A percentile compares a stretch with the other conserved stretches of the same genome.
phyloP scores from a whole-genome alignment of 768 basidiomycete species.

The Boletus speciosus region DNA sequence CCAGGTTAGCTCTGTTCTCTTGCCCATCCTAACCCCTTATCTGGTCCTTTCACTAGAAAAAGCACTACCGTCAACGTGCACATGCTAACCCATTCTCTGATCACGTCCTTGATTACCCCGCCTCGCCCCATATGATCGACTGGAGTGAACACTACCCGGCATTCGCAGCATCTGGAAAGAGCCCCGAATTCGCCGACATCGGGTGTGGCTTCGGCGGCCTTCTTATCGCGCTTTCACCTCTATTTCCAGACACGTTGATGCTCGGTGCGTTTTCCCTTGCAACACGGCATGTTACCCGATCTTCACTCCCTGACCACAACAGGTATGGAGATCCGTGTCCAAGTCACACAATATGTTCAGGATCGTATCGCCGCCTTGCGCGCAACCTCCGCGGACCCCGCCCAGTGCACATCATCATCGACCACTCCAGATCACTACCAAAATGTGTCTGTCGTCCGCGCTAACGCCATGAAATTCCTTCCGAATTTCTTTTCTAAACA shows the following conservation, averaged over 20 bases:
- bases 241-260: constrained; percentile 90
- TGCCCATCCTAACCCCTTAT: background rate
- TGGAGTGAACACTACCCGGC: constrained; percentile 84
- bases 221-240: constrained; percentile 80
- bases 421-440: constrained; percentile 53
- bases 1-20: constrained; percentile 37
- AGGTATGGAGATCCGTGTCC: constrained; percentile 97
- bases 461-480: constrained; percentile 98
- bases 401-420: constrained; percentile 20
- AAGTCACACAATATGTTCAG: constrained; percentile 93
- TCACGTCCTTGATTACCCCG: constrained; percentile 84
- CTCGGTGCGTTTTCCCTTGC: constrained; percentile 60
- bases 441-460: constrained; percentile 91
- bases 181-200: constrained; percentile 93
- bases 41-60: constrained; percentile 50
- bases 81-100: constrained; percentile 88
- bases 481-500: constrained; percentile 93
- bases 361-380: constrained; percentile 93
- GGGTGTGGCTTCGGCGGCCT: constrained; percentile 98
- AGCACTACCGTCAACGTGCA: constrained; percentile 78
- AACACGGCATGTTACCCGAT: background rate
- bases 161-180: constrained; percentile 52
- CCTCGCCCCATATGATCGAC: constrained; percentile 70
- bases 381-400: constrained; percentile 41
- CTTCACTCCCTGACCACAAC: background rate